Evolutionary conservation across 2,329 filamentous ascomycete species (phyloP).

Genomic region (Tolypocladium paradoxum): DNA sequence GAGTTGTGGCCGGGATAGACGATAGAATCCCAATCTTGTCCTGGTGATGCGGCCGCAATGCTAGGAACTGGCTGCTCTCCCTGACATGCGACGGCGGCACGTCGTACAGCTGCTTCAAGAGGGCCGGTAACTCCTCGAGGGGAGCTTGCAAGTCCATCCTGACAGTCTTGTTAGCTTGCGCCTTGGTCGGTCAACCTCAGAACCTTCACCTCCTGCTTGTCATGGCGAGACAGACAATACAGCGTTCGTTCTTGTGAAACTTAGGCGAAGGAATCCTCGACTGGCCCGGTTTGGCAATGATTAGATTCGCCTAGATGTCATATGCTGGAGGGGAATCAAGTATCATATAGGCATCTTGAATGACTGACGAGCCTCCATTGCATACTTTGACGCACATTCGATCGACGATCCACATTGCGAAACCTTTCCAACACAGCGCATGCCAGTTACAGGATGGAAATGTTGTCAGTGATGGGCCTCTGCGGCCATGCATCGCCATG

Average conservation of each 20-base stretch:
- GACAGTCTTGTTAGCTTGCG: not conserved
- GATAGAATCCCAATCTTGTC: slow-evolving; percentile 11
- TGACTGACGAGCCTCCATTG: not conserved
- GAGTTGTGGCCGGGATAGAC: slow-evolving; percentile 9
- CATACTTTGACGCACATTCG: slow-evolving; percentile 2
- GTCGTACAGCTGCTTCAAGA: slow-evolving; percentile 10
- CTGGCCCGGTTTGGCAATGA: not conserved
- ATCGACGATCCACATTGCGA: slow-evolving; percentile 6
- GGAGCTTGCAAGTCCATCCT: slow-evolving; percentile 6
- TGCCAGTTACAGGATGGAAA: slow-evolving; percentile 9
- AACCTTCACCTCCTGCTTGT: not conserved
- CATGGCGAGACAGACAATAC: not conserved
- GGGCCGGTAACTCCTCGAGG: slow-evolving; percentile 3
- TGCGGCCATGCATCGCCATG: slow-evolving; percentile 6
- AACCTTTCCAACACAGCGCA: slow-evolving; percentile 8
- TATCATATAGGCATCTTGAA: slow-evolving; percentile 1
- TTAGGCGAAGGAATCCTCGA: not conserved
- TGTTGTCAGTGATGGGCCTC: not conserved
- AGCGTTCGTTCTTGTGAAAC: not conserved
- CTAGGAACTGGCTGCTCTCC: slow-evolving; percentile 5
- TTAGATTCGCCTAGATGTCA: not conserved
- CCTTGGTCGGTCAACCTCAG: not conserved
- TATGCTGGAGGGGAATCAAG: not conserved
- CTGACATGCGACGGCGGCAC: slow-evolving; percentile 8
- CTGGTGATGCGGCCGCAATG: slow-evolving; percentile 1